Conservation (phyloP, 2,329 filamentous ascomycete genomes). For the Colletotrichum tofieldiae region DNA sequence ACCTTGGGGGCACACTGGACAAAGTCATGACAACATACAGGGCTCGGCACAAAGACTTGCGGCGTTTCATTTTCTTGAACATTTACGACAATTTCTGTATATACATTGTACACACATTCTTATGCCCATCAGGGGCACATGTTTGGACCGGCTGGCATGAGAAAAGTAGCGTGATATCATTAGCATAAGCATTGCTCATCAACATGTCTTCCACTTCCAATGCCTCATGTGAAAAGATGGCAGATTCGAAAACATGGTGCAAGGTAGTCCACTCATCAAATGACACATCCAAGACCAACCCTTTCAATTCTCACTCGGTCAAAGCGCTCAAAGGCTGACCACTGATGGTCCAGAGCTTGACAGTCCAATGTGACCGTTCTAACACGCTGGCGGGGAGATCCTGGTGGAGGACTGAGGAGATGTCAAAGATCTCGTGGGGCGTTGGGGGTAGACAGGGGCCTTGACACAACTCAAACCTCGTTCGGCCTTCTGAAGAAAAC, state of each 20-base stretch:
- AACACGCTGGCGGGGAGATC: background rate
- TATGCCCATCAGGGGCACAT: conserved; percentile 3
- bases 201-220: background rate
- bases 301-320: background rate
- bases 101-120: conserved; percentile 39
- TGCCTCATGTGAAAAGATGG: background rate
- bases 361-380: conserved; percentile 14
- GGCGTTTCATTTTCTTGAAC: conserved; percentile 31
- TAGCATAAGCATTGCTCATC: conserved; percentile 13
- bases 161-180: background rate
- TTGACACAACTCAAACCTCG: conserved; percentile 30
- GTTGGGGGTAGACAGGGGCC: background rate
- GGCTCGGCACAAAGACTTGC: background rate
- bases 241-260: no score
- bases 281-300: no score
- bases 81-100: conserved; percentile 36
- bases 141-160: conserved; percentile 6
- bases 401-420: no score
- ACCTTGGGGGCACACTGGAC: conserved; percentile 28
- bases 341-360: background rate
- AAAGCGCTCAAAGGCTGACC: background rate
- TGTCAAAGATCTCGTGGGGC: conserved; percentile 16
- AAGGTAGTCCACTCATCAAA: no score
- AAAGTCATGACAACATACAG: conserved; percentile 26
- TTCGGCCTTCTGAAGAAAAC: no score